These are phyloP conservation scores for Caryopteris hybrid DNA, from an alignment of 305 asterid species.

Conservation along the genomic window DNA sequence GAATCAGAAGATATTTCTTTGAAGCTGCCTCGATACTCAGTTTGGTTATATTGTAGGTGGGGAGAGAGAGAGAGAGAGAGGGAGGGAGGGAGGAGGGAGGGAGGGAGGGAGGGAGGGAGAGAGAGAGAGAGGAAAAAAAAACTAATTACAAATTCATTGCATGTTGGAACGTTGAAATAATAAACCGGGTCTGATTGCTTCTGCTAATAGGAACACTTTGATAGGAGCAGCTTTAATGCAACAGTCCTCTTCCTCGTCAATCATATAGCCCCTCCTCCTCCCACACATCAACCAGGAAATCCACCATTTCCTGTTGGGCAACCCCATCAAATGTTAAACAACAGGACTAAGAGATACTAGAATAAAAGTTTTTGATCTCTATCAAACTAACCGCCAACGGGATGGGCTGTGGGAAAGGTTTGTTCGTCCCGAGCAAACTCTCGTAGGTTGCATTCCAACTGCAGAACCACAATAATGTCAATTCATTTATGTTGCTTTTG, in stretches of 20 bases:
- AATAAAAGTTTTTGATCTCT: background rate
- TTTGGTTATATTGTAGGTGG: background rate
- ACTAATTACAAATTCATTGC: slow-evolving; percentile 25
- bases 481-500: background rate
- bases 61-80: background rate
- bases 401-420: slow-evolving; percentile 74
- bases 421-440: slow-evolving; percentile 72
- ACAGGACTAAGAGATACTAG: background rate
- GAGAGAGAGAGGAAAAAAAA: no score
- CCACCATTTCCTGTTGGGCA: slow-evolving; percentile 58
- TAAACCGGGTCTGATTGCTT: slow-evolving; percentile 11
- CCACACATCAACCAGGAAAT: slow-evolving; percentile 59
- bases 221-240: slow-evolving; percentile 3
- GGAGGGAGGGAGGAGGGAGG: no score
- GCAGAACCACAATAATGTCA: slow-evolving; percentile 17
- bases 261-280: slow-evolving; percentile 60
- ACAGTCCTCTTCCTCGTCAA: slow-evolving; percentile 20
- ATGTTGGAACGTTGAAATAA: slow-evolving; percentile 18
- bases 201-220: slow-evolving; percentile 13
- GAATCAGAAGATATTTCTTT: no score
- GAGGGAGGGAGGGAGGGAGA: no score
- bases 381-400: slow-evolving; percentile 69
- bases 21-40: no score
- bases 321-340: background rate
- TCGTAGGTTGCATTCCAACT: slow-evolving; percentile 79